A percentile compares a stretch with the other conserved stretches of the same genome.
Conservation (phyloP, 176 grass and related monocot genomes). For the Puccinellia tenuiflora region DNA sequence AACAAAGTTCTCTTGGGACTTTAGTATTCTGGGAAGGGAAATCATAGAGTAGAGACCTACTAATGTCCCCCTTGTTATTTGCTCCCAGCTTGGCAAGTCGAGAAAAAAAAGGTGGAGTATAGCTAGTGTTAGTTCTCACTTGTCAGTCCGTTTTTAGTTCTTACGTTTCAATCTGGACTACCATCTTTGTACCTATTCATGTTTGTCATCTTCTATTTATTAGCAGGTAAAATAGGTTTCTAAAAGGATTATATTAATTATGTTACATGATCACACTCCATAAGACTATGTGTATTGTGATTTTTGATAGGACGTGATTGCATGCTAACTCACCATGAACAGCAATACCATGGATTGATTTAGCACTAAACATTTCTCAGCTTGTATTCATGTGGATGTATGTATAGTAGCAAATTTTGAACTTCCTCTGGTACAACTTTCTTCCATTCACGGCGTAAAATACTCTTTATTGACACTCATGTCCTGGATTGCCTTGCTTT, state of each 20-base stretch:
- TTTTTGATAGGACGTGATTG: neutral
- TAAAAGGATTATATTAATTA: neutral
- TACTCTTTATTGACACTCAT: conserved; percentile 12
- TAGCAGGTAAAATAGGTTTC: conserved; percentile 4
- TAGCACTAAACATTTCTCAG: conserved; percentile 5
- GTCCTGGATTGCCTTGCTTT: conserved; percentile 22
- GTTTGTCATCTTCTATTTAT: neutral
- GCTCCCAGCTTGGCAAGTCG: neutral
- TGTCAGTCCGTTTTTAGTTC: neutral
- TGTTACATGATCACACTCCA: neutral
- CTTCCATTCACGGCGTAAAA: neutral
- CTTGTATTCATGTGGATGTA: conserved; percentile 10
- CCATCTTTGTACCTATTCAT: neutral
- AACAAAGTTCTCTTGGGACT: neutral
- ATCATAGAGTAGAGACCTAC: neutral
- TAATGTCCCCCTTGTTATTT: neutral
- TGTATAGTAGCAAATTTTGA: neutral
- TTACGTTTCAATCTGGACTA: conserved; percentile 10
- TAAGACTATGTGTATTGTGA: neutral
- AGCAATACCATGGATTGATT: neutral
- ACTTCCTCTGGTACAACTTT: neutral
- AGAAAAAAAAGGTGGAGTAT: neutral
- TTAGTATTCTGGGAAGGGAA: neutral
- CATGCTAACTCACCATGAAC: neutral
- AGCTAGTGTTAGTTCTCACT: neutral